A percentile compares a stretch with the other conserved stretches of the same genome.
Conservation (phyloP, 2,329 filamentous ascomycete genomes). For the Trichophyton benhamiae region DNA sequence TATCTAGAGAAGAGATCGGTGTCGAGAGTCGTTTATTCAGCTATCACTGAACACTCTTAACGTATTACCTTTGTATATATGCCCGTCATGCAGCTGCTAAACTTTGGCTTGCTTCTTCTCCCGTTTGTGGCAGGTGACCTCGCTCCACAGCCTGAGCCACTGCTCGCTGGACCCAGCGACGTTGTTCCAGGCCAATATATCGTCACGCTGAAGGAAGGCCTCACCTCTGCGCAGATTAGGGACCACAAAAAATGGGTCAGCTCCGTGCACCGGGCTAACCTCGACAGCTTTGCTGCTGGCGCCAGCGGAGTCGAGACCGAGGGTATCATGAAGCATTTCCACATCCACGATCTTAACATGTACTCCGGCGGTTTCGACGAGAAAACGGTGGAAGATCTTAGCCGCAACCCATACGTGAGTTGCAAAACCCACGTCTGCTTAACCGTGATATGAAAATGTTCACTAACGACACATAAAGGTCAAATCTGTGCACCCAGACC, state of each 20-base stretch:
- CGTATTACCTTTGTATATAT: neutral
- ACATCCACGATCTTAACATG: conserved; percentile 8
- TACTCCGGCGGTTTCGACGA: conserved; percentile 9
- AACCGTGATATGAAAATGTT: neutral
- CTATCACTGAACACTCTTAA: neutral
- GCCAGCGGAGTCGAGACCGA: neutral
- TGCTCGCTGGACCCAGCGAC: neutral
- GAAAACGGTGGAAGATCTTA: conserved; percentile 6
- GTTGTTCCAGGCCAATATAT: conserved; percentile 9
- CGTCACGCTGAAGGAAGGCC: conserved; percentile 10
- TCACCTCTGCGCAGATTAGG: conserved; percentile 3
- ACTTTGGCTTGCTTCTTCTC: neutral
- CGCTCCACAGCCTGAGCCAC: neutral
- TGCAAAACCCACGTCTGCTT: neutral
- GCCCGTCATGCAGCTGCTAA: neutral
- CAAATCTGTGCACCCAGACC: conserved; percentile 6
- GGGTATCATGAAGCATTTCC: conserved; percentile 6
- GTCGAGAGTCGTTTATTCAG: neutral
- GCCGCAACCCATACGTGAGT: conserved; percentile 7
- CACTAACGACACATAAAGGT: neutral
- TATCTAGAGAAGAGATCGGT: neutral
- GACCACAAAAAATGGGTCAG: conserved; percentile 5
- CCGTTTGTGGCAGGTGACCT: neutral
- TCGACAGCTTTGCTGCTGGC: conserved; percentile 6
- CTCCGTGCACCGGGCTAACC: conserved; percentile 7